Base-by-base conservation (phyloP, 108 stramenopile species). In the Licmophora abbreviata region DNA sequence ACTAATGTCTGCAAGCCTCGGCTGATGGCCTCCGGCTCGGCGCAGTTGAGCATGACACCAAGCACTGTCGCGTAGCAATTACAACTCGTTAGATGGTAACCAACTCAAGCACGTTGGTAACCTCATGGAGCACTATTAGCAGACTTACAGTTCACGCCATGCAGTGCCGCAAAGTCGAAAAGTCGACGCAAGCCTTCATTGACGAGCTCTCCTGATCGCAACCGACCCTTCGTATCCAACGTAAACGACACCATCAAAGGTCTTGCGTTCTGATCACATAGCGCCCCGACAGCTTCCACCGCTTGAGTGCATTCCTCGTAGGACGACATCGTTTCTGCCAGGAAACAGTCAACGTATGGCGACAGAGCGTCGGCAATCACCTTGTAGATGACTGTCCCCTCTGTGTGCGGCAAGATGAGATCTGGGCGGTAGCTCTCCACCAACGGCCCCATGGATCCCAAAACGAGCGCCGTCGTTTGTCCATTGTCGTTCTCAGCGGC, bases 261-360 rank as follows among this genome's bases (percentile, higher is more conserved):
- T 31, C 21, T 22, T 43, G 18, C 25, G 30, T 26, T 12, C 12
- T 49, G 56, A 29, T 59, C 46, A 30, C 57, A 29, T 32, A 32
- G 9, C 10, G 33, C 38, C 12, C 51, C 61, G 11, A 84, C 51
- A 4, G 81, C 85, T 46, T 83, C 70, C 6, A 86, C 28, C 0
- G 68, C 85, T 65, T 92, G 89, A 29, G 53, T 51, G 1, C 74
- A 69, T 63, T 92, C 89, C 54, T 84, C 83, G 1, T 61, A 44
- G 25, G 65, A 85, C 0, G 80, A 82, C 76, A 87, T 75, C 25
- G 89, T 92, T 63, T 92, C 89, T 15, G 76, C 85, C 18, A 92
- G 51, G 44, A 68, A 85, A 23, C 51, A 62, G 55, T 92, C 89
- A 7, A 84, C 73, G 49, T 70, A 44, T 2, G 76, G 74, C 14